Evolutionary conservation across 345 rosid species (phyloP).

Genomic region (Lepidium africanum): DNA sequence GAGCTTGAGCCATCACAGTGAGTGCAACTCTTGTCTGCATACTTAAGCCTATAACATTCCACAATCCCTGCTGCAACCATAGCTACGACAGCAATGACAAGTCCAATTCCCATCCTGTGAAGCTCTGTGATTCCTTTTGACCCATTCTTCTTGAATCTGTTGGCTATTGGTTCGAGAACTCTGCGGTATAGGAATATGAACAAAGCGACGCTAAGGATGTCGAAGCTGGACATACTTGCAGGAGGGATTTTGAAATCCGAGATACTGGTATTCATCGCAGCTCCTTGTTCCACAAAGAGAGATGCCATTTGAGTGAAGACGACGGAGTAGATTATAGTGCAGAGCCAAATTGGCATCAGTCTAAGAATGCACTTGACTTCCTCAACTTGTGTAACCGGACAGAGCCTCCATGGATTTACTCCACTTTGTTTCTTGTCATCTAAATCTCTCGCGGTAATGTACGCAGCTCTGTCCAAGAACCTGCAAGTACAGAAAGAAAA

Average conservation of each 20-base stretch:
- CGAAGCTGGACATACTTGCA: conserved; percentile 98
- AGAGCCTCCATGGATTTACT: conserved; percentile 61
- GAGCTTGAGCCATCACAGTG: conserved; percentile 91
- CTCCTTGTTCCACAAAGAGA: conserved; percentile 97
- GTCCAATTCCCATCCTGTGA: conserved; percentile 95
- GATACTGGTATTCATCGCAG: conserved; percentile 83
- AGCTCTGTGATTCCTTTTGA: conserved; percentile 74
- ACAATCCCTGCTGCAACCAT: conserved; percentile 86
- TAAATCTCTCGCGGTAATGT: conserved; percentile 50
- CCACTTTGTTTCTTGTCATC: conserved; percentile 53
- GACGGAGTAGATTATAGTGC: conserved; percentile 91
- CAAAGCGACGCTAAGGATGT: conserved; percentile 78
- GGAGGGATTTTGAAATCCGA: conserved; percentile 76
- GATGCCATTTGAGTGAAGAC: conserved; percentile 99
- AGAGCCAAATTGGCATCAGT: conserved; percentile 92
- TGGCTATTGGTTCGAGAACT: conserved; percentile 68
- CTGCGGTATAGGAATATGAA: conserved; percentile 84
- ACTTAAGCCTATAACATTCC: conserved; percentile 67
- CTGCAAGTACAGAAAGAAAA: conserved; percentile 27
- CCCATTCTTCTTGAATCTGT: conserved; percentile 40
- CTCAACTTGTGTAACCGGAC: conserved; percentile 91
- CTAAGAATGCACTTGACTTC: conserved; percentile 97
- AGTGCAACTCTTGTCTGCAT: conserved; percentile 56
- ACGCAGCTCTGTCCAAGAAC: conserved; percentile 94
- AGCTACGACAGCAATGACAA: conserved; percentile 83